phyloP scores from a whole-genome alignment of 805 yeast species.

The Zygotorulaspora sp. region DNA sequence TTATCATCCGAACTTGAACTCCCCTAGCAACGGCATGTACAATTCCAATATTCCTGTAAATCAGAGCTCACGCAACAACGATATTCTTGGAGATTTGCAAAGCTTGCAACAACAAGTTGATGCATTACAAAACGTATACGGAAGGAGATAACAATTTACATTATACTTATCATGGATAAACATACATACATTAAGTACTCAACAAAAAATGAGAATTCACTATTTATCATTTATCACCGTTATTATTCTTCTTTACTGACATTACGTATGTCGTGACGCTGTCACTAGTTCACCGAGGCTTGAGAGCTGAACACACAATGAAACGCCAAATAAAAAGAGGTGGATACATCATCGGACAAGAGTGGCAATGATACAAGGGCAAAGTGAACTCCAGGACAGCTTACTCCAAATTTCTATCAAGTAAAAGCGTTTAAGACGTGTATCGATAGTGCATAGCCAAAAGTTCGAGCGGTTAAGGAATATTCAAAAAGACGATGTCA shows the following conservation, averaged over 20 bases:
- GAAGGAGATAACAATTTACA: constrained; percentile 9
- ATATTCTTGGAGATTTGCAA: constrained; percentile 59
- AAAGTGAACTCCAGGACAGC: too few relatives aligned
- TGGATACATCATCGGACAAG: not conserved
- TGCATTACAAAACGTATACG: constrained; percentile 37
- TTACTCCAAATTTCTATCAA: too few relatives aligned
- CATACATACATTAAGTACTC: too few relatives aligned
- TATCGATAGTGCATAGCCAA: too few relatives aligned
- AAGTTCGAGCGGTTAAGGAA: too few relatives aligned
- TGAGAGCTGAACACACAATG: constrained; percentile 3
- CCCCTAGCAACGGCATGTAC: constrained; percentile 6
- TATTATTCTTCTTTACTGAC: constrained; percentile 4
- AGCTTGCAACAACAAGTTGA: constrained; percentile 71
- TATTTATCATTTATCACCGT: not conserved
- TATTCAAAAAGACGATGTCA: too few relatives aligned
- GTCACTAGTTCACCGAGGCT: constrained; percentile 1
- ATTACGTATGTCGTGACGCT: not conserved
- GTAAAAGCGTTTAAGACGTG: not conserved
- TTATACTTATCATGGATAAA: too few relatives aligned
- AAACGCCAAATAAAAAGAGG: constrained; percentile 3
- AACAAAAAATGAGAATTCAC: too few relatives aligned
- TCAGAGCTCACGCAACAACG: constrained; percentile 30
- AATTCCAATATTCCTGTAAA: constrained; percentile 1
- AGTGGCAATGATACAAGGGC: not conserved
- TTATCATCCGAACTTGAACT: not conserved